Percentiles rank a stretch among this genome's conserved stretches.
Evolutionary conservation across 306 rosid genomes (phyloP).

Genomic region (Quercus mongolica): DNA sequence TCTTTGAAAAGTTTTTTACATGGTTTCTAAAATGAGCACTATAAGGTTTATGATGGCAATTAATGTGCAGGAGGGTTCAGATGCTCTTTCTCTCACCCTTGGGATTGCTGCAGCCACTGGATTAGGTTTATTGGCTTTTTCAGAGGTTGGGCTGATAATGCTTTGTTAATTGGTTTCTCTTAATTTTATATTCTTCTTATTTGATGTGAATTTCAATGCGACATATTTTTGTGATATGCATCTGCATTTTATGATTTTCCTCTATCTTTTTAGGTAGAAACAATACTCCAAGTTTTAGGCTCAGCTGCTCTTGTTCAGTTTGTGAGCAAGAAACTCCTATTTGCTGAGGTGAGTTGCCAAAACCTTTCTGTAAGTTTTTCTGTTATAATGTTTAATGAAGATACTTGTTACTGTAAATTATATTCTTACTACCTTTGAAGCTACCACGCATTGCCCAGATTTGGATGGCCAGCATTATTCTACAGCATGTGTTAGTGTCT

Average conservation of each 20-base stretch:
- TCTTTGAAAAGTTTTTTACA: not conserved
- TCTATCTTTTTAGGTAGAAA: slow-evolving; percentile 56
- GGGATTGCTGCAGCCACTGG: slow-evolving; percentile 76
- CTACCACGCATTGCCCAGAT: not conserved
- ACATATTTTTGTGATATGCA: slow-evolving; percentile 4
- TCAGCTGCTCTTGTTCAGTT: slow-evolving; percentile 86
- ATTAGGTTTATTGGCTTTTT: slow-evolving; percentile 59
- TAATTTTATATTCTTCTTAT: not conserved
- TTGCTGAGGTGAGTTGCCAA: slow-evolving; percentile 64
- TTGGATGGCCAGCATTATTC: not conserved
- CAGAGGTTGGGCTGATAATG: slow-evolving; percentile 55
- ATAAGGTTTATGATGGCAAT: slow-evolving; percentile 13
- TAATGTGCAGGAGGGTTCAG: slow-evolving; percentile 60
- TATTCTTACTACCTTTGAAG: not conserved
- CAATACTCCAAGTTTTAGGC: slow-evolving; percentile 83
- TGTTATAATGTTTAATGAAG: not conserved
- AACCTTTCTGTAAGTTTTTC: not conserved
- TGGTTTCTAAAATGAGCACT: not conserved
- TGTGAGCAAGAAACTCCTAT: slow-evolving; percentile 77
- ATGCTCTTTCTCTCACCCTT: slow-evolving; percentile 51
- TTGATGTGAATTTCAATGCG: not conserved
- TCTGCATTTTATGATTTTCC: slow-evolving; percentile 1
- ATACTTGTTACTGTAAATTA: not conserved
- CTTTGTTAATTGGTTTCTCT: not conserved
- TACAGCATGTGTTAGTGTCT: not conserved